Conservation (phyloP, 768 basidiomycete genomes). For the Butyriboletus loyo region DNA sequence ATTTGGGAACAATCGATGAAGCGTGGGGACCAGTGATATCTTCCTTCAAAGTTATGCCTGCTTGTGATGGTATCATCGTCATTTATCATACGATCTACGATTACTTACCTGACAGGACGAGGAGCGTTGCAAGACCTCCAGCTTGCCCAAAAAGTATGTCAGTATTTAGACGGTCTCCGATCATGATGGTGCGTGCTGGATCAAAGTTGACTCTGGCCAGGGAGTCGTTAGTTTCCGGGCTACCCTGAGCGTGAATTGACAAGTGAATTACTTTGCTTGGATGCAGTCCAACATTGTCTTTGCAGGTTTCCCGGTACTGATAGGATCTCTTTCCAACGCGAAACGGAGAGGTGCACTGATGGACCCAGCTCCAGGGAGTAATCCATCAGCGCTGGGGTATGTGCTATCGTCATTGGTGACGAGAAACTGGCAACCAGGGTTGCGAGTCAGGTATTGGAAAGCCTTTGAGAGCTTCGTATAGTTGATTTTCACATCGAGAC, state of each 20-base stretch:
- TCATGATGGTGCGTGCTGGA: conserved; percentile 85
- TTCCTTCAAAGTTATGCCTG: conserved; percentile 74
- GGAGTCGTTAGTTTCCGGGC: conserved; percentile 7
- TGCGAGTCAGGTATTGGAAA: conserved; percentile 82
- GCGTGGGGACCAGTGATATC: conserved; percentile 72
- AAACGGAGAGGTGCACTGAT: conserved; percentile 79
- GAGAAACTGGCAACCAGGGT: conserved; percentile 78
- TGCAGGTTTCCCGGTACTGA: conserved; percentile 89
- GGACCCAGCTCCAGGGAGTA: conserved; percentile 84
- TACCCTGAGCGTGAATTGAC: background rate
- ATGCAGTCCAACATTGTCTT: conserved; percentile 92
- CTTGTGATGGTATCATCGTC: background rate
- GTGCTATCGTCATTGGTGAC: conserved; percentile 93
- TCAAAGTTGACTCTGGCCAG: conserved; percentile 75
- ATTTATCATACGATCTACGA: background rate
- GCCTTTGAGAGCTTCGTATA: conserved; percentile 95
- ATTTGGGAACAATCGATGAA: conserved; percentile 75
- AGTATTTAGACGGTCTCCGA: conserved; percentile 93
- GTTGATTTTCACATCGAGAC: conserved; percentile 81
- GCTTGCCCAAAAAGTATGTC: conserved; percentile 92
- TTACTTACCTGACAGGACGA: conserved; percentile 83
- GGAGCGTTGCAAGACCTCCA: conserved; percentile 81
- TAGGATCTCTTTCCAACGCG: conserved; percentile 66
- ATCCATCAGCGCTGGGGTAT: conserved; percentile 68
- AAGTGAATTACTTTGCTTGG: conserved; percentile 56